Percentiles rank a stretch among this genome's conserved stretches.
Conservation (phyloP, 2,329 filamentous ascomycete genomes). For the Hawksworthiomyces lignivorus region DNA sequence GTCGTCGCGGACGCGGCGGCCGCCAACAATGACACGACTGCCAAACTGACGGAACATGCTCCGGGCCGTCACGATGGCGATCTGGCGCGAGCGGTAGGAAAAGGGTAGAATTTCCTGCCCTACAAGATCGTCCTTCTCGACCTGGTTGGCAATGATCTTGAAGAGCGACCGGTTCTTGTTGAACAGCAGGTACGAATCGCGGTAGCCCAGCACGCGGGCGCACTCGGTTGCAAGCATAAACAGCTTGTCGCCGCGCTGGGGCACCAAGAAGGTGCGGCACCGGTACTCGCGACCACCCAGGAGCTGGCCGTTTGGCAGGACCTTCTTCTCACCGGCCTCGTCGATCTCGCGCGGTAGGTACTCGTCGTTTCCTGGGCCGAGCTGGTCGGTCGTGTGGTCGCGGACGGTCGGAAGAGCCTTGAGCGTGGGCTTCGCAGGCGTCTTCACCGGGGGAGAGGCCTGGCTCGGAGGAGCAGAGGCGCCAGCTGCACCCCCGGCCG, state of each 20-base stretch:
- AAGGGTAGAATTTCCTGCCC: constrained; percentile 92
- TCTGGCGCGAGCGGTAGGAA: constrained; percentile 95
- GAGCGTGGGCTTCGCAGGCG: constrained; percentile 73
- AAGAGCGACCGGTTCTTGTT: constrained; percentile 96
- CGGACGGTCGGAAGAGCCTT: constrained; percentile 93
- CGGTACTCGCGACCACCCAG: constrained; percentile 82
- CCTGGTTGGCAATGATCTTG: constrained; percentile 95
- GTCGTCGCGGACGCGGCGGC: constrained; percentile 86
- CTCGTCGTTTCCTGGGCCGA: constrained; percentile 83
- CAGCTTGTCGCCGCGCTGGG: constrained; percentile 82
- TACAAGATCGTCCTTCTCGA: constrained; percentile 94
- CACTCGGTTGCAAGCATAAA: constrained; percentile 99
- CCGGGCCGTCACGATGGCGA: constrained; percentile 92
- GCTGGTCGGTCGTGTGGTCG: constrained; percentile 94
- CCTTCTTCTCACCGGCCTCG: constrained; percentile 90
- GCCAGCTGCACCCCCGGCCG: constrained; percentile 33
- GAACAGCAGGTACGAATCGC: constrained; percentile 96
- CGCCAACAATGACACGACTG: constrained; percentile 83
- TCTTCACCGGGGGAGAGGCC: constrained; percentile 59
- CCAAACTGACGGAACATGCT: constrained; percentile 99
- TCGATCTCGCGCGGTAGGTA: constrained; percentile 92
- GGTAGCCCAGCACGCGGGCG: constrained; percentile 84
- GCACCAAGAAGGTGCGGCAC: constrained; percentile 88
- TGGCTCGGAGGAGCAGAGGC: constrained; percentile 37
- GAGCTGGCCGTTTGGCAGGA: constrained; percentile 72